Evolutionary conservation across 75 land plant genomes (phyloP), one percentile per base, ranked within the genome.

Genomic region (Selaginella tamariscina): DNA sequence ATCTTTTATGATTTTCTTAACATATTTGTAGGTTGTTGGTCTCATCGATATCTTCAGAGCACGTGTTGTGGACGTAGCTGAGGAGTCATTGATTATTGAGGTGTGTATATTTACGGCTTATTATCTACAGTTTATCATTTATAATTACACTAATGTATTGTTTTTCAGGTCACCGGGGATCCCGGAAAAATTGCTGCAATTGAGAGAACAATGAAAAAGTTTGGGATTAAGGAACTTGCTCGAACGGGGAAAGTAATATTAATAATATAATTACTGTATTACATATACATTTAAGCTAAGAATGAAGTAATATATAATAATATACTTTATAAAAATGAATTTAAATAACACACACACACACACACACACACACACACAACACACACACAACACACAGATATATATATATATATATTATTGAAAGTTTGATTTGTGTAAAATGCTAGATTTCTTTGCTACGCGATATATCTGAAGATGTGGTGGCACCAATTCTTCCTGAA

Each of bases 121-220:
- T 11, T 11, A 49, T 11, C 54, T 60, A 23, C 21, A 60, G 23
- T 18, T n/a, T 18, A 26, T 28, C 67, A 9, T n/a, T 65, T 31
- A 13, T 65, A 29, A 65, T 29, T 28, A 2, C 20, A 2, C 27
- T 65, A 8, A 22, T 8, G 66, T 2, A 15, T 9, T 75, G 56
- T 21, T 2, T 26, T 8, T 23, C 77, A 92, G 97, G 96, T 94
- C 31, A 94, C 98, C 31, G 98, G 98, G 64, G 98, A 94, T 81
- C 88, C 98, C 33, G 98, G 98, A 2, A 94, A 94, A 80, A 79
- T 94, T 28, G 86, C 76, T 71, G 91, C 98, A 27, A 73, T 94
- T 0, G 80, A 82, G 55, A 72, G 82, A 33, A 83, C 75, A 63
- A 79, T 87, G 24, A 77, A 78, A 32, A 94, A 94, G 68, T 94